Conservation (phyloP, 768 basidiomycete species). For the Calocybe gangraenosa region DNA sequence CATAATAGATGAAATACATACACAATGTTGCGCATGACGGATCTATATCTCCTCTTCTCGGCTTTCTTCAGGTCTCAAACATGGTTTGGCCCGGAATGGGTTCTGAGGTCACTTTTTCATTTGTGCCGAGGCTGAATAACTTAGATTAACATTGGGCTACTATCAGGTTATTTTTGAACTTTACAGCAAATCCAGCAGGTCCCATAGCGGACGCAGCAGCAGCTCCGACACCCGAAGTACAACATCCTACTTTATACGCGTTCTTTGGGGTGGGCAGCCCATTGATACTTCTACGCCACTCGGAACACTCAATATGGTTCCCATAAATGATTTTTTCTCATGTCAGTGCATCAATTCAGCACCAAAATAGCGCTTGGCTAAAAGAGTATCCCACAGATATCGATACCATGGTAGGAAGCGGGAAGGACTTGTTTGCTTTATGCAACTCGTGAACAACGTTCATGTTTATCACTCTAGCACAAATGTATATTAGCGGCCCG, state of each 20-base stretch:
- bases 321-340: slow-evolving; percentile 34
- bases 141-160: background rate
- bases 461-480: too few species aligned
- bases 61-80: slow-evolving; percentile 41
- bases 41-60: slow-evolving; percentile 44
- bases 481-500: too few species aligned
- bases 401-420: slow-evolving; percentile 33
- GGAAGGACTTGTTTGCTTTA: slow-evolving; percentile 25
- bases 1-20: slow-evolving; percentile 9
- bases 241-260: slow-evolving; percentile 33
- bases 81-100: slow-evolving; percentile 61
- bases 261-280: slow-evolving; percentile 47
- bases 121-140: background rate
- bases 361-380: background rate
- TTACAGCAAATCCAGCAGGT: slow-evolving; percentile 20
- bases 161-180: slow-evolving; percentile 41
- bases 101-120: slow-evolving; percentile 28
- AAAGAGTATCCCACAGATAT: slow-evolving; percentile 26
- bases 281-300: slow-evolving; percentile 46
- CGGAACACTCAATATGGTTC: slow-evolving; percentile 42
- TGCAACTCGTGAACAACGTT: slow-evolving; percentile 23
- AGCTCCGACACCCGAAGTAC: background rate
- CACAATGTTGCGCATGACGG: slow-evolving; percentile 44
- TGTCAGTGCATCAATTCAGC: slow-evolving; percentile 28
- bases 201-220: background rate